Evolutionary conservation across 31 red algal species (phyloP), one percentile per base, ranked within the genome.

Genomic region (Pterothamnion heteromorphum): DNA sequence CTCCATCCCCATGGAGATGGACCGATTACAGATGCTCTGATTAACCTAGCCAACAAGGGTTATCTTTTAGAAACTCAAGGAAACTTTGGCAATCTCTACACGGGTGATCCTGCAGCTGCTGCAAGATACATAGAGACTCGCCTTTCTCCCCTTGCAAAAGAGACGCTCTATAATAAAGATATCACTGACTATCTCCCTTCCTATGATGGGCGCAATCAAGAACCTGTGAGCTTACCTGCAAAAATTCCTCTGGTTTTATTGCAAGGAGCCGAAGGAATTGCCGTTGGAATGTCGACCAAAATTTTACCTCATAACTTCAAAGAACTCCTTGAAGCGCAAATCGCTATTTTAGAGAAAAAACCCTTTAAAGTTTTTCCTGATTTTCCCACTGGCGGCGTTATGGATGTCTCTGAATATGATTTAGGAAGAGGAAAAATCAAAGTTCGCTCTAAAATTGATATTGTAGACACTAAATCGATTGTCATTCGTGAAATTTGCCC

Each of bases 221-320:
- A 86, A 41, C 82, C 82, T 35, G 23, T 38, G 26, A 31, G 23
- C 23, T 41, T 86, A 35, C 82, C 82, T 28, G 36, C 35, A 26
- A 86, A 86, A 86, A 35, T 86, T 41, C 82, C 82, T 38, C 35
- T 86, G 23, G 22, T 86, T 36, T 41, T 86, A 35, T 28, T 35
- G 27, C 82, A 86, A 86, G 82, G 82, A 26, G 82, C 36, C 22
- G 82, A 86, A 41, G 82, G 82, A 41, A 86, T 86, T 41, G 82
- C 82, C 22, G 82, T 86, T 26, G 82, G 82, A 38, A 26, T 86
- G 35, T 28, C 82, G 35, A 35, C 28, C 35, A 86, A 86, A 41
- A 86, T 86, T 31, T 35, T 86, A 26, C 82, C 82, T 86, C 82
- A 86, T 35, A 86, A 86, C 35, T 86, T 86, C 82, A 37, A 35